Conservation (phyloP, 2,329 filamentous ascomycete species). For the Boeremia lycopersici region DNA sequence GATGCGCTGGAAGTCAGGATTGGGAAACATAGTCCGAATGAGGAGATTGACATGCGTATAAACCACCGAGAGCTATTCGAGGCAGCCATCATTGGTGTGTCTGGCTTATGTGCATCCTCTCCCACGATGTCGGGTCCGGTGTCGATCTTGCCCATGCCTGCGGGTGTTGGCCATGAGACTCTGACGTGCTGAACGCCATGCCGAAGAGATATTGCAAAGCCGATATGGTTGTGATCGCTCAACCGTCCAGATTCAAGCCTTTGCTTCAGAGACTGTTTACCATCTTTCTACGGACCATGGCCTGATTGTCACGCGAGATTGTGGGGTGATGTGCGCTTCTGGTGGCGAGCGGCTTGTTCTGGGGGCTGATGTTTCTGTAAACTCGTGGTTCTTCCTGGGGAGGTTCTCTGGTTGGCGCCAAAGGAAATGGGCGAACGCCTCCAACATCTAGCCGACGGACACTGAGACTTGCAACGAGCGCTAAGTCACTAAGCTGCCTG, state of each 20-base stretch:
- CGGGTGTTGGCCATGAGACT: constrained; percentile 1
- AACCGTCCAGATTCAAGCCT: background rate
- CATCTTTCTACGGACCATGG: constrained; percentile 4
- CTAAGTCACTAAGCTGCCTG: constrained; percentile 9
- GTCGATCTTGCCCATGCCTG: constrained; percentile 9
- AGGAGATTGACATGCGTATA: constrained; percentile 8
- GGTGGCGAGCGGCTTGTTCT: background rate
- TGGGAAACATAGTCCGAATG: constrained; percentile 1
- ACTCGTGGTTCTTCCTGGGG: constrained; percentile 5
- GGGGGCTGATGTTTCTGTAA: constrained; percentile 5
- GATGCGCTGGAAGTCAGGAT: background rate
- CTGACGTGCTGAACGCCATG: background rate
- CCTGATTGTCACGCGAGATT: constrained; percentile 17
- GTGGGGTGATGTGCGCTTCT: constrained; percentile 13
- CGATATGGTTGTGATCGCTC: background rate
- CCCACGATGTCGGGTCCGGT: constrained; percentile 3
- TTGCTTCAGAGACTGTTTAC: background rate
- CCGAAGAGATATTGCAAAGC: background rate
- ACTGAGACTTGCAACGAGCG: constrained; percentile 11
- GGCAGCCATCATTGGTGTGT: constrained; percentile 1
- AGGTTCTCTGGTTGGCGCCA: constrained; percentile 10
- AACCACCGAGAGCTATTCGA: constrained; percentile 3
- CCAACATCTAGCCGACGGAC: constrained; percentile 3
- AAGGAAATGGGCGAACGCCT: constrained; percentile 15
- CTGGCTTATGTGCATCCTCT: background rate